These are phyloP conservation scores for Royoungia palumana DNA, from an alignment of 768 basidiomycete species.

Conservation along the genomic window DNA sequence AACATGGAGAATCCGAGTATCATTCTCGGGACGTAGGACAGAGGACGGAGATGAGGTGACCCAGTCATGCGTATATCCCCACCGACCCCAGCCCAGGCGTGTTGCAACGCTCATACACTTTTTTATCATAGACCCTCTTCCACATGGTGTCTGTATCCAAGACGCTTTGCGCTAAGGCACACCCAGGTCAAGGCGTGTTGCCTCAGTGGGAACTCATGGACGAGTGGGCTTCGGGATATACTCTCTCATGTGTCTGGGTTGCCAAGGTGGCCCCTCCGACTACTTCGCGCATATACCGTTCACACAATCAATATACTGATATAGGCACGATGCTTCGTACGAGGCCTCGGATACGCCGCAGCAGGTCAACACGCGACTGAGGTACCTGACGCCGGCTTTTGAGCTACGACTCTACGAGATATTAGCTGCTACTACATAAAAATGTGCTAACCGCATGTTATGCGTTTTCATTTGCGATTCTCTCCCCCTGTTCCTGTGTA, in stretches of 20 bases:
- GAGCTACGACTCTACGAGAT: constrained; percentile 41
- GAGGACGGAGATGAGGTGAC: constrained; percentile 34
- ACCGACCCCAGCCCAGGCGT: no score
- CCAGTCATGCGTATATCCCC: constrained; percentile 28
- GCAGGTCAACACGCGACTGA: constrained; percentile 24
- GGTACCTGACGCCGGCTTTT: constrained; percentile 29
- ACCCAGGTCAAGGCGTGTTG: constrained; percentile 35
- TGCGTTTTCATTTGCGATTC: not conserved
- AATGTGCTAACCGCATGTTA: constrained; percentile 32
- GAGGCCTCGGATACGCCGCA: constrained; percentile 25
- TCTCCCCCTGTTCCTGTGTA: no score
- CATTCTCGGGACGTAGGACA: constrained; percentile 31
- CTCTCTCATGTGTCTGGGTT: constrained; percentile 41
- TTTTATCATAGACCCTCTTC: constrained; percentile 35
- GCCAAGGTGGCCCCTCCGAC: constrained; percentile 22
- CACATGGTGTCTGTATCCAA: constrained; percentile 37
- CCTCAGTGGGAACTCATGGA: constrained; percentile 43
- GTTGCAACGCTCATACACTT: not conserved
- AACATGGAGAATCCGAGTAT: constrained; percentile 27
- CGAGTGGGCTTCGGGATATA: constrained; percentile 36
- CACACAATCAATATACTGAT: not conserved
- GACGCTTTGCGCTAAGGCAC: constrained; percentile 32
- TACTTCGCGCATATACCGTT: not conserved
- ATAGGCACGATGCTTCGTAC: constrained; percentile 36
- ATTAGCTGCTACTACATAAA: no score